phyloP scores from a whole-genome alignment of 331 rosid species.

The Arachis monticola region DNA sequence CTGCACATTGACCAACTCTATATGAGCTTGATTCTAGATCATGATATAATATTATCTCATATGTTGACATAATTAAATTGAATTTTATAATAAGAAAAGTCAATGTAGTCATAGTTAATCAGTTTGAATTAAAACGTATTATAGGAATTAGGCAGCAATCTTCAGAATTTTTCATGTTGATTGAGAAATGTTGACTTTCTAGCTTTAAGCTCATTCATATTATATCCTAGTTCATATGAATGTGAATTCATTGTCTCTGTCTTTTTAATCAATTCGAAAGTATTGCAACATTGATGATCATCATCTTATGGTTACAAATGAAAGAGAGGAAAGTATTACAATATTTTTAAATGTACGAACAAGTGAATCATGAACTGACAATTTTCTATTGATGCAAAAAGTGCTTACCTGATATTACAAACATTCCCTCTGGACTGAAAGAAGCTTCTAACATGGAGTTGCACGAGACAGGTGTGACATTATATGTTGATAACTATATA shows the following conservation, averaged over 20 bases:
- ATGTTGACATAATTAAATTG: not conserved
- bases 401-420: no score
- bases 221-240: not conserved
- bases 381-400: no score
- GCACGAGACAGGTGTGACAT: no score
- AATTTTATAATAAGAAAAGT: not conserved
- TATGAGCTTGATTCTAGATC: not conserved
- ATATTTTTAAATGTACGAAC: no score
- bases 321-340: no score
- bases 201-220: slow-evolving; percentile 1
- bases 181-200: not conserved
- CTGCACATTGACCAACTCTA: not conserved
- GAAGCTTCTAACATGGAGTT: no score
- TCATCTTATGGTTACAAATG: no score
- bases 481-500: no score
- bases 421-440: no score
- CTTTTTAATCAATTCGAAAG: no score
- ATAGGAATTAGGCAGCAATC: not conserved
- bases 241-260: not conserved
- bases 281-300: no score
- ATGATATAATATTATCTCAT: not conserved
- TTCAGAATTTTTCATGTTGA: not conserved
- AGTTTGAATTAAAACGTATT: not conserved
- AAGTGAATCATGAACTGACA: not conserved
- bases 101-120: slow-evolving; percentile 6